Evolutionary conservation across 257 asterid genomes (phyloP).

Genomic region (Anisodus tanguticus): DNA sequence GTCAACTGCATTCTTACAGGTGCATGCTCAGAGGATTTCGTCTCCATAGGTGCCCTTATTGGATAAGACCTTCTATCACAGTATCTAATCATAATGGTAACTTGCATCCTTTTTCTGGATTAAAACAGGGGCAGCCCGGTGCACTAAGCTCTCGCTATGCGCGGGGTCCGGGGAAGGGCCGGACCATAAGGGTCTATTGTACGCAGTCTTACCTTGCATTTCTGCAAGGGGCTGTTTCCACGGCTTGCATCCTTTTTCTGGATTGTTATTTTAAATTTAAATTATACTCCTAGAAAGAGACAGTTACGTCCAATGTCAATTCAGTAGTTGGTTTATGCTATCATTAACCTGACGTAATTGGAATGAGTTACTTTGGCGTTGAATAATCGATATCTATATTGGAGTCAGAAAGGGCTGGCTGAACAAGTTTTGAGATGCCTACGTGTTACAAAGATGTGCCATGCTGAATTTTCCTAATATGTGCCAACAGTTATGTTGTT

Average conservation of each 20-base stretch:
- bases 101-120: slow-evolving; percentile 13
- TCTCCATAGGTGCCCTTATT: slow-evolving; percentile 91
- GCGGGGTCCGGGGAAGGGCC: too few relatives aligned
- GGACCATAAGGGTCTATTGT: too few relatives aligned
- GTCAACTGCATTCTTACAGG: slow-evolving; percentile 51
- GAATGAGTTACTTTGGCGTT: not conserved
- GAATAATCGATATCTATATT: not conserved
- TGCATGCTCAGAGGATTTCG: slow-evolving; percentile 98
- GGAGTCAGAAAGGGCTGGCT: not conserved
- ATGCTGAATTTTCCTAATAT: not conserved
- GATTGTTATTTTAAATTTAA: not conserved
- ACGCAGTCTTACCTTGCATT: too few relatives aligned
- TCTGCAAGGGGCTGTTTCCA: too few relatives aligned
- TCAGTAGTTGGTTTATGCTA: not conserved
- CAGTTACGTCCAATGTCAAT: not conserved
- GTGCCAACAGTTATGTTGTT: not conserved
- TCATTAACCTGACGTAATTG: not conserved
- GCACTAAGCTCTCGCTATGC: too few relatives aligned
- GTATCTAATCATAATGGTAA: slow-evolving; percentile 88
- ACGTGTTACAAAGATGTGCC: not conserved
- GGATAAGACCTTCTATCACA: slow-evolving; percentile 92
- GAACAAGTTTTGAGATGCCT: not conserved
- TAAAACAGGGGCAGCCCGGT: too few relatives aligned
- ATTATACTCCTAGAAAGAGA: slow-evolving; percentile 19
- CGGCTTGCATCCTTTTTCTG: not conserved